Conservation (phyloP, 2,329 filamentous ascomycete species). For the Didymella segeticola region DNA sequence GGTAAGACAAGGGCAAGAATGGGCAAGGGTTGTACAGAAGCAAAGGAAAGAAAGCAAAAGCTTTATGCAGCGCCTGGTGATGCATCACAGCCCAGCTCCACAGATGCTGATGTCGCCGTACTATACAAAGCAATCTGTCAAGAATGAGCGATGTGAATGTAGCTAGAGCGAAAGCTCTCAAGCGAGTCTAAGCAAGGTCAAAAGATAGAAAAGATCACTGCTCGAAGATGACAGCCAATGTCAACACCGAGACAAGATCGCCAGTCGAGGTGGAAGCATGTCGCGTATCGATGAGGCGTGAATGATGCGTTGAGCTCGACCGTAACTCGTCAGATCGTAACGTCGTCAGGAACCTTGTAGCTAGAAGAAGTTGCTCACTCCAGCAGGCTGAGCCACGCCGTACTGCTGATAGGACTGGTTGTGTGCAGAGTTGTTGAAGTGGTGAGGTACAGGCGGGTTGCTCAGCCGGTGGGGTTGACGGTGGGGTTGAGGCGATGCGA, state of each 20-base stretch:
- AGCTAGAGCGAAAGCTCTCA: slow-evolving; percentile 22
- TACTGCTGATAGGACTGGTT: slow-evolving; percentile 51
- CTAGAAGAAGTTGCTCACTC: slow-evolving; percentile 55
- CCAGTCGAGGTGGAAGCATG: slow-evolving; percentile 28
- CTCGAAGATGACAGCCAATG: slow-evolving; percentile 30
- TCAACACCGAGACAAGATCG: slow-evolving; percentile 32
- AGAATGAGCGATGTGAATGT: slow-evolving; percentile 21
- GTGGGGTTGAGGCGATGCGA: slow-evolving; percentile 45
- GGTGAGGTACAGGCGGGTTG: slow-evolving; percentile 46
- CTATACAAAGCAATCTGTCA: slow-evolving; percentile 45
- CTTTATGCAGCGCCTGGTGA: slow-evolving; percentile 37
- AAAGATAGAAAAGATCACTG: slow-evolving; percentile 36
- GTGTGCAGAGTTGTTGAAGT: slow-evolving; percentile 48
- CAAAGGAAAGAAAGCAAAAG: slow-evolving; percentile 11
- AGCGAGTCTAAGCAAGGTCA: slow-evolving; percentile 32
- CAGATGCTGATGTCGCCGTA: slow-evolving; percentile 44
- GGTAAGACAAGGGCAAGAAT: slow-evolving; percentile 19
- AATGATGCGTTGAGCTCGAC: slow-evolving; percentile 29
- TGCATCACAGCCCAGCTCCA: slow-evolving; percentile 41
- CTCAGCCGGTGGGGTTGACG: slow-evolving; percentile 48
- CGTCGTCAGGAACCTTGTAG: slow-evolving; percentile 49
- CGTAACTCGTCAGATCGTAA: slow-evolving; percentile 60
- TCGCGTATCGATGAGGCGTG: slow-evolving; percentile 28
- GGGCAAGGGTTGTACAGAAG: slow-evolving; percentile 17
- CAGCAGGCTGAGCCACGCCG: slow-evolving; percentile 49